phyloP scores from a whole-genome alignment of 1,284 basidiomycete genomes.

The Leccinum griseonigrum region DNA sequence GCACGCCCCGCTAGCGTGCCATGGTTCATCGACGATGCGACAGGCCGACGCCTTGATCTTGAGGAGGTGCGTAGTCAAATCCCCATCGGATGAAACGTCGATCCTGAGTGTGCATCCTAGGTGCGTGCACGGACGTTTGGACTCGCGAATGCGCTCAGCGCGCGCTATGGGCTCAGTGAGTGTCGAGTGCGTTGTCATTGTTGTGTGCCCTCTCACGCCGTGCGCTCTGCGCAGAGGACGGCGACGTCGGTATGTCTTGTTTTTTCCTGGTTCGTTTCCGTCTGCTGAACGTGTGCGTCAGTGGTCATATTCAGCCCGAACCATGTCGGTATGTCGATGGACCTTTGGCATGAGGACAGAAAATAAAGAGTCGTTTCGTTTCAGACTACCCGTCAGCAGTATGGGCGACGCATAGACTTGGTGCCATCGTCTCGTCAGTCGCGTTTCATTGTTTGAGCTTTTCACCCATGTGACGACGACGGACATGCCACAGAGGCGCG shows the following conservation, averaged over 20 bases:
- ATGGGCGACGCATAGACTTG: constrained; percentile 71
- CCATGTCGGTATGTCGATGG: constrained; percentile 52
- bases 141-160: constrained; percentile 60
- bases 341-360: background rate
- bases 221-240: constrained; percentile 21
- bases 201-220: constrained; percentile 1
- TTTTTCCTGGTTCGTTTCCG: background rate
- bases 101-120: constrained; percentile 26
- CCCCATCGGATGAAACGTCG: background rate
- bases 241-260: constrained; percentile 48
- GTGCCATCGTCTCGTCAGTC: constrained; percentile 62
- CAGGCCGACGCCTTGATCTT: constrained; percentile 45
- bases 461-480: background rate
- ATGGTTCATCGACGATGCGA: constrained; percentile 67
- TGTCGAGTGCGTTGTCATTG: constrained; percentile 1
- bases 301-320: constrained; percentile 71
- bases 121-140: constrained; percentile 50
- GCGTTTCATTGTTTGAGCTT: background rate
- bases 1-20: constrained; percentile 42
- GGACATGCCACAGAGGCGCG: constrained; percentile 34
- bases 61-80: constrained; percentile 44
- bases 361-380: background rate
- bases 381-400: constrained; percentile 68
- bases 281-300: constrained; percentile 26
- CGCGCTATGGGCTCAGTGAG: constrained; percentile 59